Conservation (phyloP, 768 basidiomycete species). For the Mycena pura region DNA sequence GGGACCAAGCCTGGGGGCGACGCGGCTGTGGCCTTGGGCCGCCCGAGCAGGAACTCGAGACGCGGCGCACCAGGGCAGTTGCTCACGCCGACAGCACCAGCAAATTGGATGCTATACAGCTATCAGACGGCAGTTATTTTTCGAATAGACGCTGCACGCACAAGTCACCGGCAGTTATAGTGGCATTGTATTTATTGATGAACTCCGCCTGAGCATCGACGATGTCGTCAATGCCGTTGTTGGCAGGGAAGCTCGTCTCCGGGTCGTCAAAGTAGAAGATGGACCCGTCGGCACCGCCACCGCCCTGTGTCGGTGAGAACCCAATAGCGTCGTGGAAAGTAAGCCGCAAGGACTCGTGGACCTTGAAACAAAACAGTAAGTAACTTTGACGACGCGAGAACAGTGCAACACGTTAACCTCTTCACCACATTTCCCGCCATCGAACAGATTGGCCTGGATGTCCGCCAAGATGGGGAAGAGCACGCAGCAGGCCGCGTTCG, state of each 20-base stretch:
- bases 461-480: slow-evolving; percentile 49
- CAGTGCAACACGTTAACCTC: slow-evolving; percentile 22
- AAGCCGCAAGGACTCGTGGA: background rate
- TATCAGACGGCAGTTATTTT: too few relatives aligned
- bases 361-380: background rate
- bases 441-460: slow-evolving; percentile 45
- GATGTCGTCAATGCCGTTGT: slow-evolving; percentile 41
- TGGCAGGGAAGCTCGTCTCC: slow-evolving; percentile 45
- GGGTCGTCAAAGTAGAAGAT: slow-evolving; percentile 42
- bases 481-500: slow-evolving; percentile 45
- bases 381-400: background rate
- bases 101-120: slow-evolving; percentile 42
- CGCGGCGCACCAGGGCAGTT: slow-evolving; percentile 45
- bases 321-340: background rate
- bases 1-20: slow-evolving; percentile 29
- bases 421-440: slow-evolving; percentile 43
- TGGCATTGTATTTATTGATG: slow-evolving; percentile 30
- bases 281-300: slow-evolving; percentile 41
- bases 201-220: slow-evolving; percentile 36
- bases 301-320: background rate
- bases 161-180: slow-evolving; percentile 44
- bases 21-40: slow-evolving; percentile 21
- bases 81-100: slow-evolving; percentile 41
- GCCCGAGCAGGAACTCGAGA: slow-evolving; percentile 38
- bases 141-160: too few relatives aligned